Evolutionary conservation across 176 grass and related monocot species (phyloP).

Genomic region (Rhynchospora pubera): DNA sequence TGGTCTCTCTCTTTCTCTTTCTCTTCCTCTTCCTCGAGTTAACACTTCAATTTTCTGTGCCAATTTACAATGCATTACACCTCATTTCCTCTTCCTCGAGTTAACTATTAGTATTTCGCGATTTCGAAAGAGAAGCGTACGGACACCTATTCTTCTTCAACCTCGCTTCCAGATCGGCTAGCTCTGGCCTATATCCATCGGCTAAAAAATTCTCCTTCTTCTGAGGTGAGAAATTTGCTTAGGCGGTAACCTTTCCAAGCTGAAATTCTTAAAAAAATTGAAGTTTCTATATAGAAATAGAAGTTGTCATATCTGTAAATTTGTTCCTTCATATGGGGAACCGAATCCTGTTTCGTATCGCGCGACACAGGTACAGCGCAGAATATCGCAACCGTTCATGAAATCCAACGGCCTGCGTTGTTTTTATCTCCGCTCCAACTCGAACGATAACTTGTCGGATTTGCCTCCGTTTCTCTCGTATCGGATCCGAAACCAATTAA

Average conservation of each 20-base stretch:
- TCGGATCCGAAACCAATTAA: no score
- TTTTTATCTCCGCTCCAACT: no score
- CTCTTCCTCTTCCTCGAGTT: no score
- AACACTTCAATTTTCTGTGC: neutral
- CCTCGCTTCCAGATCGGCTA: constrained; percentile 41
- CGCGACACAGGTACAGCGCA: no score
- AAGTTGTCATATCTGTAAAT: neutral
- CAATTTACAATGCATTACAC: neutral
- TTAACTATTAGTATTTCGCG: constrained; percentile 76
- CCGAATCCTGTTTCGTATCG: no score
- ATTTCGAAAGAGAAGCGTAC: constrained; percentile 20
- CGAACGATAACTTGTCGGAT: no score
- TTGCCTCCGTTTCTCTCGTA: no score
- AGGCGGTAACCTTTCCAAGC: neutral
- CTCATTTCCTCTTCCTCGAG: constrained; percentile 33
- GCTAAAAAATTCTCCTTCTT: constrained; percentile 27
- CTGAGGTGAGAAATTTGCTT: constrained; percentile 36
- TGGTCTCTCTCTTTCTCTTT: constrained; percentile 29
- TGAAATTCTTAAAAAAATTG: neutral
- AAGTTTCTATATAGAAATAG: no score
- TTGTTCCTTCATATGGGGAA: neutral
- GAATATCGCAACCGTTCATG: no score
- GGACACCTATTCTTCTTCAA: constrained; percentile 15
- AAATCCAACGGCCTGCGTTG: no score
- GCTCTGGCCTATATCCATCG: constrained; percentile 59